These are phyloP conservation scores for Penicillium verrucosum DNA, from an alignment of 2,329 filamentous ascomycete genomes.

Conservation along the genomic window DNA sequence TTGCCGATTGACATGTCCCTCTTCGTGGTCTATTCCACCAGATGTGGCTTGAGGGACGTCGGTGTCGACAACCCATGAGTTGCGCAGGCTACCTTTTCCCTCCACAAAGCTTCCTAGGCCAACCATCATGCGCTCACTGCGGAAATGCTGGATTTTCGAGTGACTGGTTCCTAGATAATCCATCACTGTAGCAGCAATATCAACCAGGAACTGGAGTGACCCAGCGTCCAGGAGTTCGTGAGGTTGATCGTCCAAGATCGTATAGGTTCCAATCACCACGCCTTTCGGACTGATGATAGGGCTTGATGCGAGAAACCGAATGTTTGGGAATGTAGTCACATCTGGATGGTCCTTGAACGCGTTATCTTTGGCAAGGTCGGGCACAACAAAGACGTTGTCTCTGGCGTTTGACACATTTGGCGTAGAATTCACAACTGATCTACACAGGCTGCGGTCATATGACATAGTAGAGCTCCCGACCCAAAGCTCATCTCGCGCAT, in stretches of 20 bases:
- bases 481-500: slow-evolving; percentile 8
- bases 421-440: background rate
- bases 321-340: slow-evolving; percentile 26
- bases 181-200: slow-evolving; percentile 55
- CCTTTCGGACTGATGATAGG: slow-evolving; percentile 56
- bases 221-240: slow-evolving; percentile 45
- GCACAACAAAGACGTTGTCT: slow-evolving; percentile 21
- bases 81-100: slow-evolving; percentile 33
- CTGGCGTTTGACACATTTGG: background rate
- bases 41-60: background rate
- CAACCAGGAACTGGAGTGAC: slow-evolving; percentile 32
- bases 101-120: slow-evolving; percentile 52
- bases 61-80: slow-evolving; percentile 10
- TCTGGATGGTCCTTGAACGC: slow-evolving; percentile 31
- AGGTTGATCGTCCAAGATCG: slow-evolving; percentile 55
- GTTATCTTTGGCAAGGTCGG: slow-evolving; percentile 32
- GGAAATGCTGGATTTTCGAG: slow-evolving; percentile 43
- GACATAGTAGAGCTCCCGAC: slow-evolving; percentile 16
- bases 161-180: slow-evolving; percentile 56
- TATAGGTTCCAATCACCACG: slow-evolving; percentile 56
- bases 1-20: slow-evolving; percentile 11
- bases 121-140: slow-evolving; percentile 56
- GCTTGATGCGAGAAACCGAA: slow-evolving; percentile 53
- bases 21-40: background rate
- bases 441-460: slow-evolving; percentile 16